These are phyloP conservation scores for Zygoascus tannicola DNA, from an alignment of 805 yeast species.

Conservation along the genomic window DNA sequence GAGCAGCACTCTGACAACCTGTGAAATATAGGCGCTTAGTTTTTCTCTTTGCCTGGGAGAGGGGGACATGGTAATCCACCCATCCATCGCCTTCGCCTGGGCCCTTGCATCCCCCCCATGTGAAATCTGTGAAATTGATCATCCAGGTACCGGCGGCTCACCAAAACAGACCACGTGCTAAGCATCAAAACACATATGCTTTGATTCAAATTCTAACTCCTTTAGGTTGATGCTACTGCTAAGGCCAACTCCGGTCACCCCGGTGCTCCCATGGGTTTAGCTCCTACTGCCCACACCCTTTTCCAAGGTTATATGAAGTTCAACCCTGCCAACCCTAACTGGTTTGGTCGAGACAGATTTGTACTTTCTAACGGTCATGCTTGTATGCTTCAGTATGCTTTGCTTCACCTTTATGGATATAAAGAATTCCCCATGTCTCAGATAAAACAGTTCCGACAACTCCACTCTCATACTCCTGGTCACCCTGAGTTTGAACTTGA, in stretches of 20 bases:
- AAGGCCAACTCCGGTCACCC: conserved; percentile 97
- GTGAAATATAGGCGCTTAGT: too few species aligned
- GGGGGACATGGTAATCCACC: too few species aligned
- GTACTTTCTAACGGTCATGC: conserved; percentile 96
- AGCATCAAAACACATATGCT: too few species aligned
- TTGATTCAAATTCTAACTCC: conserved; percentile 1
- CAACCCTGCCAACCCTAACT: conserved; percentile 84
- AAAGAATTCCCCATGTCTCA: conserved; percentile 65
- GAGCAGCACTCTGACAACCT: too few species aligned
- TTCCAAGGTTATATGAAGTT: conserved; percentile 67
- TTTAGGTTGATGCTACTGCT: conserved; percentile 68
- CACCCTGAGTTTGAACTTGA: conserved; percentile 89
- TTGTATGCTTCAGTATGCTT: conserved; percentile 75
- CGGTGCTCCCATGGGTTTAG: conserved; percentile 97
- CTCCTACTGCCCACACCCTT: conserved; percentile 87
- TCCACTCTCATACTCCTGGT: conserved; percentile 89
- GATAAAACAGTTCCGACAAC: conserved; percentile 81
- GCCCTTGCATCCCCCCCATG: too few species aligned
- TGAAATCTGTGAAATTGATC: too few species aligned
- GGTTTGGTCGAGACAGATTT: conserved; percentile 94
- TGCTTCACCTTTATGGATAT: conserved; percentile 82
- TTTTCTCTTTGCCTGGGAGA: too few species aligned
- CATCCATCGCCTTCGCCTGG: too few species aligned
- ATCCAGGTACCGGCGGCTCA: too few species aligned
- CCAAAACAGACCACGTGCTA: too few species aligned